phyloP scores from a whole-genome alignment of 768 basidiomycete species.

The Suillus hirtellus region DNA sequence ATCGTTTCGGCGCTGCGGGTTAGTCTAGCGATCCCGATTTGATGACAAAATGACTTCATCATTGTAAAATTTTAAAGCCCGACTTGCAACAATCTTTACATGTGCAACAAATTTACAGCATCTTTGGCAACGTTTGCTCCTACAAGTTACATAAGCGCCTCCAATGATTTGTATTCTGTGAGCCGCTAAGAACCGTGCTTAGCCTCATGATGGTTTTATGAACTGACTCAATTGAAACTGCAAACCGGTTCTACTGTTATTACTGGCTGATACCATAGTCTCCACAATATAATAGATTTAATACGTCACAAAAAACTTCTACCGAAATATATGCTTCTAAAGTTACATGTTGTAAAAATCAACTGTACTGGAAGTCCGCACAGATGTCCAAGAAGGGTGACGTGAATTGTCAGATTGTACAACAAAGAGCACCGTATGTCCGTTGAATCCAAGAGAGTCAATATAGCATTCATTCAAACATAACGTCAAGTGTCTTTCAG shows the following conservation, averaged over 20 bases:
- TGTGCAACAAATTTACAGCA: neutral
- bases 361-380: neutral
- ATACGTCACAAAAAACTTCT: neutral
- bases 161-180: too few relatives aligned
- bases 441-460: conserved; percentile 2
- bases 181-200: neutral
- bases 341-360: neutral
- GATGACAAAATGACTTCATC: too few relatives aligned
- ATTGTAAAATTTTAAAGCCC: too few relatives aligned
- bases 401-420: neutral
- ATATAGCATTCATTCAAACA: neutral
- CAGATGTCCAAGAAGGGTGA: neutral
- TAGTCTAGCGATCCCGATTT: too few relatives aligned
- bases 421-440: neutral
- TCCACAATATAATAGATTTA: neutral
- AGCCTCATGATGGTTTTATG: neutral
- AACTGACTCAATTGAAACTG: neutral
- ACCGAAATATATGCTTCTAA: neutral
- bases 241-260: neutral
- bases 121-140: neutral
- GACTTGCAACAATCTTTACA: neutral
- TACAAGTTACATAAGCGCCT: neutral
- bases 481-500: conserved; percentile 8
- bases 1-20: too few relatives aligned
- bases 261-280: neutral